These are phyloP conservation scores for Paxillus rubicundulus DNA, from an alignment of 768 basidiomycete species.

Conservation along the genomic window DNA sequence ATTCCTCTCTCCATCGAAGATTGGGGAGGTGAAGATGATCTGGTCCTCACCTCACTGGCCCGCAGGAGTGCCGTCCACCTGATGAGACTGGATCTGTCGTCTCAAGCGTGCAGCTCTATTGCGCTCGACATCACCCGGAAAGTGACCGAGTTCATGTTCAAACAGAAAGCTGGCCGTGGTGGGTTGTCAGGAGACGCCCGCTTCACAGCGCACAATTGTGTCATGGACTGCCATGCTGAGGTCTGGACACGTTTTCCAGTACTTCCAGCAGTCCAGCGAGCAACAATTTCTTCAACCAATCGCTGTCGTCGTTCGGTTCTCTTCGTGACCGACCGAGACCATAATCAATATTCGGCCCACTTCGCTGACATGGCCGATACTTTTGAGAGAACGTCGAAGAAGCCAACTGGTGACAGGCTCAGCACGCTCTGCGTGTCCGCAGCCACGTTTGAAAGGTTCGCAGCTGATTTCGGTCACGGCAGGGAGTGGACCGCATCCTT, in stretches of 20 bases:
- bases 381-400: conserved; percentile 50
- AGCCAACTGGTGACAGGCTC: conserved; percentile 48
- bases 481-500: conserved; percentile 32
- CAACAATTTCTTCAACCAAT: conserved; percentile 36
- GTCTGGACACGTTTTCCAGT: conserved; percentile 63
- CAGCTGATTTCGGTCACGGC: conserved; percentile 1
- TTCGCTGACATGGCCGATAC: conserved; percentile 43
- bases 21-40: conserved; percentile 19
- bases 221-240: conserved; percentile 54
- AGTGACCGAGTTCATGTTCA: conserved; percentile 57
- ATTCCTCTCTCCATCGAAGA: conserved; percentile 35
- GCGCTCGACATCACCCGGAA: conserved; percentile 54
- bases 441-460: conserved; percentile 26
- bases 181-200: conserved; percentile 14
- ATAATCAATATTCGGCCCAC: conserved; percentile 37
- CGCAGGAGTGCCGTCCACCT: conserved; percentile 43
- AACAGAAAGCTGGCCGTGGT: conserved; percentile 35
- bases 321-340: conserved; percentile 42
- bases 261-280: conserved; percentile 46
- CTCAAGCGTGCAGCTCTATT: conserved; percentile 40
- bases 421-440: conserved; percentile 35
- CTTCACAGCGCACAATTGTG: conserved; percentile 41
- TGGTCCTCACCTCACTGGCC: conserved; percentile 46
- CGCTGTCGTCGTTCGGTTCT: conserved; percentile 36
- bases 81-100: conserved; percentile 36